Evolutionary conservation across 257 asterid genomes (phyloP), one percentile per base, ranked within the genome.

Genomic region (Parsonsia alboflavescens): DNA sequence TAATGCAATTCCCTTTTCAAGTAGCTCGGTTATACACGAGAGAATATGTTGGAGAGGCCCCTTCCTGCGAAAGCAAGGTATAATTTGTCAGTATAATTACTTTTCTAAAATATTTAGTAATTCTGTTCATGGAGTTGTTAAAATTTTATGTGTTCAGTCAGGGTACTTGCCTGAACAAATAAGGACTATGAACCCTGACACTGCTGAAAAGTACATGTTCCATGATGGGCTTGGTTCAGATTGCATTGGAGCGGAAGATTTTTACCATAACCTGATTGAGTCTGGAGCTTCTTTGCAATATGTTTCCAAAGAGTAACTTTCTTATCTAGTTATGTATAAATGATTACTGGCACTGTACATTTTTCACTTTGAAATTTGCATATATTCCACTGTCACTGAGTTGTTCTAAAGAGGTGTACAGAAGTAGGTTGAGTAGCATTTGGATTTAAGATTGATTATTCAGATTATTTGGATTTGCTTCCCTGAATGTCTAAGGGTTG

Each of bases 261-360:
- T 95, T 80, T 74, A 74, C 83, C 73, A 70, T 73, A 84, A 87
- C 96, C 76, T 95, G 85, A 79, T 84, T 62, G 90, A 85, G 42
- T 80, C 85, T 74, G 99, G 96, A 80, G 97, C 93, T 83, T 87
- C 97, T 49, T 52, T 36, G 75, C 89, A 79, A 69, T 79, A 87
- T 84, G 12, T 95, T 81, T 87, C 97, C 68, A 88, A 87, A 87
- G 90, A 82, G 99, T 95, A 89, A 83, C 71, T 53, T 54, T 76
- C 82, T 65, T 71, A 74, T 72, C 59, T 45, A 42, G 53, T 65
- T 78, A 64, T 48, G 26, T 24, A 53, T 39, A n/a, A 24, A 15
- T 65, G 77, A 41, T 65, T 33, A 63, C 69, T 17, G 13, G 46
- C 15, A 48, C 15, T 36, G 8, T 19, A 22, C 61, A 49, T 50